These are phyloP conservation scores for Phanerochaete carnosa DNA, from an alignment of 768 basidiomycete species.

Conservation along the genomic window DNA sequence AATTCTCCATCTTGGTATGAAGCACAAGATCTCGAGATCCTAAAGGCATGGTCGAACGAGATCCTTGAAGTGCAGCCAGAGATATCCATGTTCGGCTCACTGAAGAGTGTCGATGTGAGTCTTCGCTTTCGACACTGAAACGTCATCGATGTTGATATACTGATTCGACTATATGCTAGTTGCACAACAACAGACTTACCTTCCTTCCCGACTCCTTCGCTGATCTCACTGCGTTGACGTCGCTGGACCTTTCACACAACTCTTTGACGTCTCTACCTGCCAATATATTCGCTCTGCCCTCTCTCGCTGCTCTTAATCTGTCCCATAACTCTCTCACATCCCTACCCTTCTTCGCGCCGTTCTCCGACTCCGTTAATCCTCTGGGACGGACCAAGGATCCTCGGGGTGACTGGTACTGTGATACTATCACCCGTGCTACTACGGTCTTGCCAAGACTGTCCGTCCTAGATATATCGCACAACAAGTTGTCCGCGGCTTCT, in stretches of 20 bases:
- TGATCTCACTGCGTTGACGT: conserved; percentile 63
- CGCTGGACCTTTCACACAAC: conserved; percentile 76
- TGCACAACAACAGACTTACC: conserved; percentile 70
- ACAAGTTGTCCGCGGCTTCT: conserved; percentile 51
- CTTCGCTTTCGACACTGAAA: not conserved
- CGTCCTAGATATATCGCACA: conserved; percentile 64
- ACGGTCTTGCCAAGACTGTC: conserved; percentile 63
- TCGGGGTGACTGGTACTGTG: conserved; percentile 55
- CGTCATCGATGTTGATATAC: not conserved
- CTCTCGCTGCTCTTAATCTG: conserved; percentile 62
- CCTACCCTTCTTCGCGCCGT: conserved; percentile 62
- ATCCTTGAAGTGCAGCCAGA: conserved; percentile 79
- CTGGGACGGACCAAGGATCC: conserved; percentile 32
- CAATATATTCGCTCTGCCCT: conserved; percentile 65
- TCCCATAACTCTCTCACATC: conserved; percentile 64
- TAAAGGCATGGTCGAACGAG: conserved; percentile 81
- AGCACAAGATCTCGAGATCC: conserved; percentile 68
- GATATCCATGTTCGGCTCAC: conserved; percentile 78
- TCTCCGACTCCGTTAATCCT: conserved; percentile 29
- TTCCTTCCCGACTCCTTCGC: conserved; percentile 62
- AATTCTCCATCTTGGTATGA: conserved; percentile 73
- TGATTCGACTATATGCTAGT: conserved; percentile 33
- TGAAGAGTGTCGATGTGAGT: conserved; percentile 78
- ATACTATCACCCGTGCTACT: conserved; percentile 57
- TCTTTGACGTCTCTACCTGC: conserved; percentile 57